Percentiles rank a stretch among this genome's conserved stretches.
phyloP scores from a whole-genome alignment of 2,329 filamentous ascomycete species.

The Ilyonectria robusta region DNA sequence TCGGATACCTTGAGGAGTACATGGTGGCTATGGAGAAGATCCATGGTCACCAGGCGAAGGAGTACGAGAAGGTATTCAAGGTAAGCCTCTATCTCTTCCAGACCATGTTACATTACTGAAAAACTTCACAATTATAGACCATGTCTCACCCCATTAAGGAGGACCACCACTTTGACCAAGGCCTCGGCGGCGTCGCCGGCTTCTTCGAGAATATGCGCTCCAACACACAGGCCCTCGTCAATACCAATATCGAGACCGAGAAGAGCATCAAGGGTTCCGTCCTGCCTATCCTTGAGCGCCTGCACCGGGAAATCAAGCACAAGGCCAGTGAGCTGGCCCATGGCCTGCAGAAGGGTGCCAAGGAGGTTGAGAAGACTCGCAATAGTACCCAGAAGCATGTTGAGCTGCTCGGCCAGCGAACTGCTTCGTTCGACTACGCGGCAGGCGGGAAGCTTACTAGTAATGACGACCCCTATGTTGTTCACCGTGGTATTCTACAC shows the following conservation, averaged over 20 bases:
- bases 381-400: slow-evolving; percentile 94
- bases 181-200: slow-evolving; percentile 86
- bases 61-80: slow-evolving; percentile 96
- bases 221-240: slow-evolving; percentile 93
- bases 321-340: slow-evolving; percentile 91
- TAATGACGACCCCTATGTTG: slow-evolving; percentile 87
- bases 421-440: slow-evolving; percentile 81
- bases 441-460: slow-evolving; percentile 79
- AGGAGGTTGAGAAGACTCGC: slow-evolving; percentile 92
- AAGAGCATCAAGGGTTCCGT: slow-evolving; percentile 90
- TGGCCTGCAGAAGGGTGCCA: slow-evolving; percentile 86
- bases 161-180: slow-evolving; percentile 93
- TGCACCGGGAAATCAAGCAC: slow-evolving; percentile 97
- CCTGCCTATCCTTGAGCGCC: slow-evolving; percentile 87
- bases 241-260: slow-evolving; percentile 91
- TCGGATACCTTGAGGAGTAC: slow-evolving; percentile 92
- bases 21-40: slow-evolving; percentile 87
- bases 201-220: slow-evolving; percentile 95
- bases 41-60: slow-evolving; percentile 87
- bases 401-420: slow-evolving; percentile 89
- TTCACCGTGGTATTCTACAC: slow-evolving; percentile 85
- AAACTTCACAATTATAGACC: slow-evolving; percentile 64
- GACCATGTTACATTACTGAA: too few species aligned
- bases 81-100: slow-evolving; percentile 50
- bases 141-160: slow-evolving; percentile 89